These are phyloP conservation scores for Heritiera fomes DNA, from an alignment of 345 rosid genomes.

Conservation along the genomic window DNA sequence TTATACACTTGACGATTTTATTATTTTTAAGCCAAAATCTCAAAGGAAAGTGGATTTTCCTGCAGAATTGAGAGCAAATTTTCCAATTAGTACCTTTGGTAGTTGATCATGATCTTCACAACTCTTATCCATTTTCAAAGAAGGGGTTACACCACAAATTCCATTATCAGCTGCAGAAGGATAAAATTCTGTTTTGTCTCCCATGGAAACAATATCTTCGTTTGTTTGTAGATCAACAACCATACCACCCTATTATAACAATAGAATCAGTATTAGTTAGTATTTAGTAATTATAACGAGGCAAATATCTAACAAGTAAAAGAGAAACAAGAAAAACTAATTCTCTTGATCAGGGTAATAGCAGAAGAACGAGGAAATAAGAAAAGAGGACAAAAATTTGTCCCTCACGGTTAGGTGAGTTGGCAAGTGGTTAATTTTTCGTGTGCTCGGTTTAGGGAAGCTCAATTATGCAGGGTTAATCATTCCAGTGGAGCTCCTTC, in stretches of 20 bases:
- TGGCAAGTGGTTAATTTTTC: neutral
- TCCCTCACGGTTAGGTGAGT: neutral
- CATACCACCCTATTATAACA: slow-evolving; percentile 33
- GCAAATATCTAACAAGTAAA: slow-evolving; percentile 9
- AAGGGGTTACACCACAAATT: slow-evolving; percentile 26
- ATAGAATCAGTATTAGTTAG: slow-evolving; percentile 20
- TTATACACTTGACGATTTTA: slow-evolving; percentile 21
- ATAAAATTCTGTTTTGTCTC: slow-evolving; percentile 24
- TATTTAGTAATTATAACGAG: slow-evolving; percentile 12
- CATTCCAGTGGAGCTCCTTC: neutral
- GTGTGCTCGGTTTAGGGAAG: neutral
- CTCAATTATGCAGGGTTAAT: neutral
- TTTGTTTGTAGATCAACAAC: slow-evolving; percentile 35
- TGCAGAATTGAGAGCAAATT: slow-evolving; percentile 2
- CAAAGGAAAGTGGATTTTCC: slow-evolving; percentile 8
- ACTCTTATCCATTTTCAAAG: slow-evolving; percentile 31
- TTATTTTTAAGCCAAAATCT: neutral
- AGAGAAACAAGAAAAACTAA: slow-evolving; percentile 9
- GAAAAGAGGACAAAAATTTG: neutral
- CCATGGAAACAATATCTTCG: slow-evolving; percentile 24
- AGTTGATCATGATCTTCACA: slow-evolving; percentile 31
- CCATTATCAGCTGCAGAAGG: slow-evolving; percentile 28
- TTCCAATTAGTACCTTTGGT: slow-evolving; percentile 36
- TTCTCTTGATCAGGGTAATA: neutral
- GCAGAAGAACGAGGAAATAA: too few relatives aligned